Evolutionary conservation across 192 early-diverging fungal species (phyloP).

Genomic region (Bifiguratus adelaidae): DNA sequence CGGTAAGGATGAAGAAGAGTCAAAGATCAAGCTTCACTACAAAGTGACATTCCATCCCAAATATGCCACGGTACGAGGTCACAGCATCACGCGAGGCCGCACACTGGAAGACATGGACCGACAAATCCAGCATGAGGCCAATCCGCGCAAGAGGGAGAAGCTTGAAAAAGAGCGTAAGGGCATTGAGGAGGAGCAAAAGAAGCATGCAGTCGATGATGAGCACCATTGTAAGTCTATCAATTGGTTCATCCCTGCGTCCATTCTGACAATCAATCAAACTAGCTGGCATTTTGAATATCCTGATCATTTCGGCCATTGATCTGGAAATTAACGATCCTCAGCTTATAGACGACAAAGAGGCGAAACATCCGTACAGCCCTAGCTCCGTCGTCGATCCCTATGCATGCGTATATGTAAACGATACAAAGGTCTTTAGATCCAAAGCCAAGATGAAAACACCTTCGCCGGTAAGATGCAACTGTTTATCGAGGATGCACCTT

Average conservation of each 20-base stretch:
- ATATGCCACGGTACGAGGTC: conserved; percentile 4
- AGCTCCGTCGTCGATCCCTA: conserved; percentile 10
- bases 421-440: conserved; percentile 9
- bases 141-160: too few relatives aligned
- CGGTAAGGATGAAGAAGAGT: conserved; percentile 5
- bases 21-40: conserved; percentile 11
- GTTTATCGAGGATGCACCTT: not conserved
- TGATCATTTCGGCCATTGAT: conserved; percentile 9
- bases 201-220: conserved; percentile 10
- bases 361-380: conserved; percentile 9
- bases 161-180: too few relatives aligned
- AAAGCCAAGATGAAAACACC: conserved; percentile 6
- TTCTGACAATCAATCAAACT: not conserved
- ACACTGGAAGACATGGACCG: too few relatives aligned
- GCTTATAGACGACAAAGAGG: not conserved
- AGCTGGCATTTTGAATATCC: not conserved
- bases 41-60: conserved; percentile 15
- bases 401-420: conserved; percentile 13
- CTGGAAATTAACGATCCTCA: conserved; percentile 12
- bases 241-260: not conserved
- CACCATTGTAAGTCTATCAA: not conserved
- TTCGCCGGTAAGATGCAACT: conserved; percentile 6
- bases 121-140: too few relatives aligned
- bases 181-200: too few relatives aligned
- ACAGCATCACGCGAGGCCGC: too few relatives aligned